Evolutionary conservation across 1,284 basidiomycete genomes (phyloP).

Genomic region (Coniferiporia weirii): DNA sequence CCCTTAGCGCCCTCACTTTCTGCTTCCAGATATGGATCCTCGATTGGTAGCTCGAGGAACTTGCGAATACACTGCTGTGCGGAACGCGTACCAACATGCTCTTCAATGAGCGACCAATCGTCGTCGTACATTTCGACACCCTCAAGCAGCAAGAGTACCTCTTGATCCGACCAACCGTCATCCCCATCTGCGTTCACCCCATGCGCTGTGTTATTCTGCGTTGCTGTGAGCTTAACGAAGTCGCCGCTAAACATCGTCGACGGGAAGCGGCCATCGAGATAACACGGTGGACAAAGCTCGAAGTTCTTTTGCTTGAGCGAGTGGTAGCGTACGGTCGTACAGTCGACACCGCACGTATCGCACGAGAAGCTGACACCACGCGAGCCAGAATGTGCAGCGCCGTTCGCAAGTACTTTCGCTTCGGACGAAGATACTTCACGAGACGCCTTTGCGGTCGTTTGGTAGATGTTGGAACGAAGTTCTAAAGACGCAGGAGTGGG

Average conservation of each 20-base stretch:
- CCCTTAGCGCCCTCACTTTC: slow-evolving; percentile 69
- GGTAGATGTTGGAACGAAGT: slow-evolving; percentile 82
- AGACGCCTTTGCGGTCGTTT: slow-evolving; percentile 81
- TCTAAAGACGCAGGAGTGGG: slow-evolving; percentile 72
- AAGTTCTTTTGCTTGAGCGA: slow-evolving; percentile 91
- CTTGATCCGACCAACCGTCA: slow-evolving; percentile 89
- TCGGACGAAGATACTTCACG: slow-evolving; percentile 59
- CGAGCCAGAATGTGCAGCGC: slow-evolving; percentile 43
- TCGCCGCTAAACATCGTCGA: slow-evolving; percentile 95
- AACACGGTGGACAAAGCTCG: slow-evolving; percentile 86
- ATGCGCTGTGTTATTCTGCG: slow-evolving; percentile 36
- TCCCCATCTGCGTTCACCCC: slow-evolving; percentile 38
- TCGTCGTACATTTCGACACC: slow-evolving; percentile 98
- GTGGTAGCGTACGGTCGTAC: slow-evolving; percentile 86
- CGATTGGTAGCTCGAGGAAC: slow-evolving; percentile 95
- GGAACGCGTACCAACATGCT: slow-evolving; percentile 87
- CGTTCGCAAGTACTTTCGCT: slow-evolving; percentile 58
- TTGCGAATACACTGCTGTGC: slow-evolving; percentile 95
- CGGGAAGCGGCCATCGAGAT: slow-evolving; percentile 95
- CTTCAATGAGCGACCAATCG: slow-evolving; percentile 90
- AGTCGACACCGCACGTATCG: slow-evolving; percentile 94
- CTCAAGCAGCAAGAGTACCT: slow-evolving; percentile 84
- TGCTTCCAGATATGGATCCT: slow-evolving; percentile 81
- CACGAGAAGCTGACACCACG: slow-evolving; percentile 63
- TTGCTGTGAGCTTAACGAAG: slow-evolving; percentile 83